phyloP scores from a whole-genome alignment of 2,329 filamentous ascomycete genomes.

The Acephala macrosclerotiorum region DNA sequence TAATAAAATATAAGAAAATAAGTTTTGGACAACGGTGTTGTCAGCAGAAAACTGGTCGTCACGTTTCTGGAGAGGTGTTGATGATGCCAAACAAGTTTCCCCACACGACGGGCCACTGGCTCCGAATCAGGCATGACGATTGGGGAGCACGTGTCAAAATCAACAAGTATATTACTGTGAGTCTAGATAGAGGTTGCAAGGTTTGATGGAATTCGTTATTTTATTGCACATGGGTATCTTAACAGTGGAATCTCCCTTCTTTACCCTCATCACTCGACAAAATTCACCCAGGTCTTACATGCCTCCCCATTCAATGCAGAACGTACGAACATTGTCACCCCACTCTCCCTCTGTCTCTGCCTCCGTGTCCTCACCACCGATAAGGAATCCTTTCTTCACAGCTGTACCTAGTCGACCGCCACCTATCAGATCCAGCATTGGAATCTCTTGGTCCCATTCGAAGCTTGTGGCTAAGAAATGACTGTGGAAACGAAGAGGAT shows the following conservation, averaged over 20 bases:
- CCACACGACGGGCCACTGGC: slow-evolving; percentile 18
- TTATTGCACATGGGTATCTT: not conserved
- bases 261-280: not conserved
- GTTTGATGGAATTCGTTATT: slow-evolving; percentile 7
- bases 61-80: slow-evolving; percentile 12
- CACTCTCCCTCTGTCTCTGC: slow-evolving; percentile 41
- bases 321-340: slow-evolving; percentile 66
- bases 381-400: slow-evolving; percentile 93
- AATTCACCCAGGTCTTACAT: not conserved
- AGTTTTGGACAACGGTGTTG: not conserved
- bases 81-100: slow-evolving; percentile 24
- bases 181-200: not conserved
- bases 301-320: slow-evolving; percentile 84
- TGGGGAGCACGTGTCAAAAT: slow-evolving; percentile 15
- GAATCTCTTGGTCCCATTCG: slow-evolving; percentile 87
- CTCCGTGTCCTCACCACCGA: slow-evolving; percentile 70
- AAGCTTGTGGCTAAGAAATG: slow-evolving; percentile 89
- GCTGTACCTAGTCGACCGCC: slow-evolving; percentile 90
- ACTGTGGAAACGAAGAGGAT: slow-evolving; percentile 92
- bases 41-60: slow-evolving; percentile 17
- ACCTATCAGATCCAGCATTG: slow-evolving; percentile 83
- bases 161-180: not conserved
- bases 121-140: slow-evolving; percentile 12
- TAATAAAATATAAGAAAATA: slow-evolving; percentile 10
- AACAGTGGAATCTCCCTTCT: not conserved